A percentile compares a stretch with the other conserved stretches of the same genome.
Conservation (phyloP, 1,284 basidiomycete genomes). For the Ganoderma boninense region DNA sequence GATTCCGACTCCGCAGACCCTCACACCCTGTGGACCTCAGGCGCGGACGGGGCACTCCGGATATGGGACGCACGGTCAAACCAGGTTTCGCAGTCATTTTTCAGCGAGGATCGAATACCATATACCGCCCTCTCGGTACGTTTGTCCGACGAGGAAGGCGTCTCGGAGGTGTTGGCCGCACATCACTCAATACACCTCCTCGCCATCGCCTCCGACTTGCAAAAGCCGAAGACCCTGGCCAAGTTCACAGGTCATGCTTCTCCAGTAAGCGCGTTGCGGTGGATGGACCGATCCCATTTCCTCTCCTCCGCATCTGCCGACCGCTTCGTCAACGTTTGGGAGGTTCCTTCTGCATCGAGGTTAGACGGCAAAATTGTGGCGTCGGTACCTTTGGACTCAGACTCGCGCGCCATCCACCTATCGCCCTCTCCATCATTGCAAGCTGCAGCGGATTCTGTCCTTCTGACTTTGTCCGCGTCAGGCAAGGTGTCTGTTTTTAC, state of each 20-base stretch:
- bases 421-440: slow-evolving; percentile 41
- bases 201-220: slow-evolving; percentile 44
- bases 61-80: slow-evolving; percentile 65
- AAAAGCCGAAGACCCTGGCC: slow-evolving; percentile 54
- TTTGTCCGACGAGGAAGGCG: slow-evolving; percentile 43
- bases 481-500: slow-evolving; percentile 74
- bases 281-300: slow-evolving; percentile 63
- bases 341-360: slow-evolving; percentile 46
- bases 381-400: slow-evolving; percentile 74
- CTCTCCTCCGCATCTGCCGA: slow-evolving; percentile 79
- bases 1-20: slow-evolving; percentile 36
- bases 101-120: slow-evolving; percentile 63
- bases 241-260: slow-evolving; percentile 76
- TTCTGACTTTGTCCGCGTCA: slow-evolving; percentile 71
- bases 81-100: slow-evolving; percentile 53
- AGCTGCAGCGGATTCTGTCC: slow-evolving; percentile 46
- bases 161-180: slow-evolving; percentile 59
- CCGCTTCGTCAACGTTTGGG: slow-evolving; percentile 78
- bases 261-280: slow-evolving; percentile 58
- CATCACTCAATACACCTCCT: slow-evolving; percentile 67
- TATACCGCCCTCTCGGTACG: slow-evolving; percentile 61
- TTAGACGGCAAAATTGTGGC: slow-evolving; percentile 65
- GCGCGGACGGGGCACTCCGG: slow-evolving; percentile 62
- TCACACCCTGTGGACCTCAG: slow-evolving; percentile 60
- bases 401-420: slow-evolving; percentile 63